Percentiles rank a stretch among this genome's conserved stretches.
Conservation (phyloP, 2,329 filamentous ascomycete species). For the Microdochium trichocladiopsis region DNA sequence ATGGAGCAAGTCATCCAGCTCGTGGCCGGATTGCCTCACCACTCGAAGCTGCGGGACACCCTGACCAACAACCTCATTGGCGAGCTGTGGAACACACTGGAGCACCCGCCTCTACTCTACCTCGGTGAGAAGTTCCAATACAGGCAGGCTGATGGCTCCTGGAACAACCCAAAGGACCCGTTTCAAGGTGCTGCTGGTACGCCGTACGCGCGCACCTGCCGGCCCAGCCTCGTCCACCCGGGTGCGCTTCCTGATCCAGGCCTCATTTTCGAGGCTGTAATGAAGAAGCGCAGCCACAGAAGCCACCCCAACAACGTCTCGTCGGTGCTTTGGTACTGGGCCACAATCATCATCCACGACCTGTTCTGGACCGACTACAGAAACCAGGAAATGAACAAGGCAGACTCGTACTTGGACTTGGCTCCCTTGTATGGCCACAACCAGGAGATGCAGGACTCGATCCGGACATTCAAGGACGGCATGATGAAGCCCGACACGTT, state of each 20-base stretch:
- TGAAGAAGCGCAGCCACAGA: conserved; percentile 44
- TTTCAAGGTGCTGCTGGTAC: conserved; percentile 60
- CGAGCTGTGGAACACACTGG: conserved; percentile 63
- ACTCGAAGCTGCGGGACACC: conserved; percentile 52
- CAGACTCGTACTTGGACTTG: conserved; percentile 66
- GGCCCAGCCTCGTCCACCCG: conserved; percentile 50
- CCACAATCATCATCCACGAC: conserved; percentile 67
- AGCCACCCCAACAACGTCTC: conserved; percentile 67
- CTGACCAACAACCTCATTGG: conserved; percentile 63
- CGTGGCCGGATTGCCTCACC: conserved; percentile 55
- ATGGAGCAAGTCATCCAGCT: conserved; percentile 70
- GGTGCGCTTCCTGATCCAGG: conserved; percentile 62
- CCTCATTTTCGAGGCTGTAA: conserved; percentile 54
- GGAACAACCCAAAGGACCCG: conserved; percentile 63
- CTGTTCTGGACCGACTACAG: conserved; percentile 63
- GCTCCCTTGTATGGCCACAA: conserved; percentile 66
- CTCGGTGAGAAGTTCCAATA: conserved; percentile 57
- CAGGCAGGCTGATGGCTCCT: conserved; percentile 61
- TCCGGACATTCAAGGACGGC: conserved; percentile 65
- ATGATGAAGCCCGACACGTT: conserved; percentile 68
- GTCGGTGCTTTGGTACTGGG: conserved; percentile 66
- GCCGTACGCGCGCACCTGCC: conserved; percentile 58
- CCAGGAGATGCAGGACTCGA: conserved; percentile 56
- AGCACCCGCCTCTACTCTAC: conserved; percentile 65
- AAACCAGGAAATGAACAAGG: conserved; percentile 47